A percentile compares a stretch with the other conserved stretches of the same genome.
Conservation (phyloP, 495 filamentous ascomycete species). For the Annulohypoxylon stygium region DNA sequence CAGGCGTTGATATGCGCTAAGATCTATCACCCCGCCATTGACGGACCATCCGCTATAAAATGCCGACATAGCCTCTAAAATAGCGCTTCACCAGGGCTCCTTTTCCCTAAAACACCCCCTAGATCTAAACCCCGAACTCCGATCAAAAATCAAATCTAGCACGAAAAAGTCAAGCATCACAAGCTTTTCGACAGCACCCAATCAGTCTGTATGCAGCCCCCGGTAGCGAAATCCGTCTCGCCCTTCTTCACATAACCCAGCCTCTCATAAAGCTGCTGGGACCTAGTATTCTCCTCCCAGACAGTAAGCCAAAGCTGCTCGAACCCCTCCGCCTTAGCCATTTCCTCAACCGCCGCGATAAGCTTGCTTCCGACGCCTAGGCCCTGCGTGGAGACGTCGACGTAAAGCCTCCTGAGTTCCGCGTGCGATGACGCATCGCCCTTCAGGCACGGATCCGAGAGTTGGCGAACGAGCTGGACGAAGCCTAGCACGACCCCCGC, state of each 20-base stretch:
- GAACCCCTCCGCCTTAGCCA: constrained; percentile 54
- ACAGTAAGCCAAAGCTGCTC: constrained; percentile 58
- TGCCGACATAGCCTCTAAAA: not conserved
- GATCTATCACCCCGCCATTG: not conserved
- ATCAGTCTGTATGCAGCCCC: constrained; percentile 53
- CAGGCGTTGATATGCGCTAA: not conserved
- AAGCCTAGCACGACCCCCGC: constrained; percentile 51
- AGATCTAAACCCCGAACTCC: not conserved
- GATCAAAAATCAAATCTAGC: not conserved
- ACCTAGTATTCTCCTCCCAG: constrained; percentile 56
- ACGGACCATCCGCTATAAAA: not conserved
- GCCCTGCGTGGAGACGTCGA: constrained; percentile 51
- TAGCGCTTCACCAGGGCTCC: not conserved
- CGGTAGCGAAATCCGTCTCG: constrained; percentile 52
- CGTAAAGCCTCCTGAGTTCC: constrained; percentile 59
- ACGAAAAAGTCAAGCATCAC: constrained; percentile 1
- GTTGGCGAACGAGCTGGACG: constrained; percentile 51
- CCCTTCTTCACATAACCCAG: constrained; percentile 53
- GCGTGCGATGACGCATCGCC: constrained; percentile 43
- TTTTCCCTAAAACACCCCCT: not conserved
- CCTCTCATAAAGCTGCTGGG: constrained; percentile 53
- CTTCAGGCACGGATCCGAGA: constrained; percentile 51
- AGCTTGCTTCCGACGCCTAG: constrained; percentile 53
- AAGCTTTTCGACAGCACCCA: constrained; percentile 41
- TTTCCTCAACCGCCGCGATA: constrained; percentile 46